Evolutionary conservation across 225 moss, liverwort and hornwort genomes (phyloP).

Genomic region (Pseudoscleropodium purum): DNA sequence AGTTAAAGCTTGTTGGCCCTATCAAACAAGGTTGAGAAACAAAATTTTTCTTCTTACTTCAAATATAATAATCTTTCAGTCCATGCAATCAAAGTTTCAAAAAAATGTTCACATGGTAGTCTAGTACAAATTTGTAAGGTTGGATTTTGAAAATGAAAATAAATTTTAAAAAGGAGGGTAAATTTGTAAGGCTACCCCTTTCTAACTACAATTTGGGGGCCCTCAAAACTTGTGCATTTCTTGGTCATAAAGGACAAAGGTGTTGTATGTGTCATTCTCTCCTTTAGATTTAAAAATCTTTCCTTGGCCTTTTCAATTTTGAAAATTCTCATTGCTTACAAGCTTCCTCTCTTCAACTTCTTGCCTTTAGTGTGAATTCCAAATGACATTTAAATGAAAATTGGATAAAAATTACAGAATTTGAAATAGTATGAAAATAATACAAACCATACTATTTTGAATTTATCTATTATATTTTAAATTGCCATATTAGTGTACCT

Average conservation of each 20-base stretch:
- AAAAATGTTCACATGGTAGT: rapidly evolving
- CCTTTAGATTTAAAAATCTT: not conserved
- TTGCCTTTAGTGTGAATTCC: not conserved
- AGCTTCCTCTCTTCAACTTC: not conserved
- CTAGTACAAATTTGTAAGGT: not conserved
- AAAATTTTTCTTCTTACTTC: not conserved
- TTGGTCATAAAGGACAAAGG: not conserved
- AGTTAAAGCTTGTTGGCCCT: rapidly evolving
- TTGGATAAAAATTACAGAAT: not conserved
- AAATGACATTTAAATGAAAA: not conserved
- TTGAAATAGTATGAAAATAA: not conserved
- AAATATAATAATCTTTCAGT: not conserved
- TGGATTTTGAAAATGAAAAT: not conserved
- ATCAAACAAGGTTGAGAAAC: rapidly evolving
- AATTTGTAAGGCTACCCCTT: too few relatives aligned
- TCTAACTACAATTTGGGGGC: too few relatives aligned
- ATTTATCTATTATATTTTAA: not conserved
- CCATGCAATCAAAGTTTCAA: rapidly evolving
- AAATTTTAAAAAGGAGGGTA: too few relatives aligned
- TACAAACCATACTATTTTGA: rapidly evolving
- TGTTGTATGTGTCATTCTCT: not conserved
- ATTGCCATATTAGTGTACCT: rapidly evolving
- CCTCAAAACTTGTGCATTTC: too few relatives aligned
- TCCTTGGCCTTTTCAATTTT: not conserved
- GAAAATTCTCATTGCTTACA: not conserved